phyloP scores from a whole-genome alignment of 495 filamentous ascomycete genomes.

The Neurospora terricola region DNA sequence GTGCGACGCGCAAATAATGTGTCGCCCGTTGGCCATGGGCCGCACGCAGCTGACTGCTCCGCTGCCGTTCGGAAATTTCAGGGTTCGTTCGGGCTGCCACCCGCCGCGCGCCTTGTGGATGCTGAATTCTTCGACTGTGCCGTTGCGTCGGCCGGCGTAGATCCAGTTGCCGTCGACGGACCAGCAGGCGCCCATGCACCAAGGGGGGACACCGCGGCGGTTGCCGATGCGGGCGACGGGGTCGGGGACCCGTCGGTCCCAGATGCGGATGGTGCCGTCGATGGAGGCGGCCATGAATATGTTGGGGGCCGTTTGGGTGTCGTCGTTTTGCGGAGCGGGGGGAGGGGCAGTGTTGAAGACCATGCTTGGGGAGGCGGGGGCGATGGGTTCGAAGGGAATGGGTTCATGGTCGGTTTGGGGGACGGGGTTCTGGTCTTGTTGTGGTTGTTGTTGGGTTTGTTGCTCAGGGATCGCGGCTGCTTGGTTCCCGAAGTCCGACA shows the following conservation, averaged over 20 bases:
- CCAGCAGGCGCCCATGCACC: conserved; percentile 99
- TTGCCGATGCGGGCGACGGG: conserved; percentile 72
- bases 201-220: conserved; percentile 66
- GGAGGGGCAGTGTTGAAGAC: conserved; percentile 18
- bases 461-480: conserved; percentile 5
- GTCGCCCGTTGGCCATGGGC: conserved; percentile 87
- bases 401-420: conserved; percentile 7
- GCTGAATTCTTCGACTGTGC: conserved; percentile 89
- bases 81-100: conserved; percentile 61
- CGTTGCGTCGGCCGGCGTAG: conserved; percentile 86
- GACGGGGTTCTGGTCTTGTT: conserved; percentile 5
- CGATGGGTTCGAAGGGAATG: conserved; percentile 10
- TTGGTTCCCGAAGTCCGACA: conserved; percentile 10
- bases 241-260: conserved; percentile 73
- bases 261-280: conserved; percentile 80
- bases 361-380: conserved; percentile 21
- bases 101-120: conserved; percentile 64
- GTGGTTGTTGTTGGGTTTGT: not conserved
- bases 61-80: conserved; percentile 84
- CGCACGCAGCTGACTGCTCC: conserved; percentile 78
- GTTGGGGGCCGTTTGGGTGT: conserved; percentile 44
- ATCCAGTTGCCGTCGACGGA: conserved; percentile 91
- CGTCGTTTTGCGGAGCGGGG: conserved; percentile 22
- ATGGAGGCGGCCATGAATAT: conserved; percentile 83
- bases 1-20: conserved; percentile 88